Conservation (phyloP, 495 filamentous ascomycete species). For the Pyronema omphalodes region DNA sequence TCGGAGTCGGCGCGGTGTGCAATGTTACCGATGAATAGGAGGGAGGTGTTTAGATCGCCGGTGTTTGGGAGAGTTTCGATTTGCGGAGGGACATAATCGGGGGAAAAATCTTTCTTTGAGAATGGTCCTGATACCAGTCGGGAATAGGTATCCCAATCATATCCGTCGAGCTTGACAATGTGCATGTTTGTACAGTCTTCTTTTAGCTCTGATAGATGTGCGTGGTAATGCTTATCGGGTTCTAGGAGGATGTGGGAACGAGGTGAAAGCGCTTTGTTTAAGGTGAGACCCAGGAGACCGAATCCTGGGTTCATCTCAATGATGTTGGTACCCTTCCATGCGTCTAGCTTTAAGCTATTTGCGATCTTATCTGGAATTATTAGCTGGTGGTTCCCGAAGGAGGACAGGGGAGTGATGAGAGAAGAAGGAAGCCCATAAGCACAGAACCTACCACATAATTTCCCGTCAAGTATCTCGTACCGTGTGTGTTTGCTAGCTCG, state of each 20-base stretch:
- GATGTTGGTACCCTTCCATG: slow-evolving; percentile 28
- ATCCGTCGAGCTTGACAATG: slow-evolving; percentile 13
- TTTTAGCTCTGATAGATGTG: slow-evolving; percentile 40
- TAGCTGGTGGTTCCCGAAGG: not conserved
- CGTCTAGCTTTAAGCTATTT: slow-evolving; percentile 9
- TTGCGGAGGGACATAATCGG: slow-evolving; percentile 18
- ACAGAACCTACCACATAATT: too few species aligned
- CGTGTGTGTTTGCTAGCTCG: too few species aligned
- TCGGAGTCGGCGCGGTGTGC: slow-evolving; percentile 23
- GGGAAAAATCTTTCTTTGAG: not conserved
- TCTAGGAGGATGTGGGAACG: slow-evolving; percentile 67
- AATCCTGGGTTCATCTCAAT: slow-evolving; percentile 67
- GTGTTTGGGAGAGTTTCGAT: not conserved
- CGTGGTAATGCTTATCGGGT: slow-evolving; percentile 34
- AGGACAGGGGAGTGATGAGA: not conserved
- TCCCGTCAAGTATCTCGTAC: too few species aligned
- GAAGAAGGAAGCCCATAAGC: too few species aligned
- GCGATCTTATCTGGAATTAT: slow-evolving; percentile 2
- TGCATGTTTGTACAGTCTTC: not conserved
- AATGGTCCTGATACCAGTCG: slow-evolving; percentile 26
- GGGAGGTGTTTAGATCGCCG: slow-evolving; percentile 13
- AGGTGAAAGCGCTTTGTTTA: slow-evolving; percentile 57
- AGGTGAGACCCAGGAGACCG: slow-evolving; percentile 53
- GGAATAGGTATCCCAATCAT: slow-evolving; percentile 32
- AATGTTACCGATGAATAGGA: slow-evolving; percentile 27